phyloP scores from a whole-genome alignment of 345 rosid species.

The Hypericum perforatum region DNA sequence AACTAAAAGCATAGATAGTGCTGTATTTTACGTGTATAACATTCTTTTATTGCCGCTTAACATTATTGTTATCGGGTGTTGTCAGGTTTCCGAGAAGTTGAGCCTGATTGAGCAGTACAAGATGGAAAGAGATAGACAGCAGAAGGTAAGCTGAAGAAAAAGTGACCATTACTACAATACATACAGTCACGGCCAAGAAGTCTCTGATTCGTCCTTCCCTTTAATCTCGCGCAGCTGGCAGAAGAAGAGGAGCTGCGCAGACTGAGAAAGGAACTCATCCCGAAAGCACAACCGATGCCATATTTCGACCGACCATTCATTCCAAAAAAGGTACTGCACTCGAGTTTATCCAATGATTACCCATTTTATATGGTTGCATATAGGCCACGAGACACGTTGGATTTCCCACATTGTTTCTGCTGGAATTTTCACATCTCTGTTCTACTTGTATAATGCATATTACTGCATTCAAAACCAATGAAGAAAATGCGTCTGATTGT shows the following conservation, averaged over 20 bases:
- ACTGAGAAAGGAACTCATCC: slow-evolving; percentile 79
- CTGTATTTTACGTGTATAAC: too few species aligned
- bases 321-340: slow-evolving; percentile 56
- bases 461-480: too few species aligned
- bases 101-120: slow-evolving; percentile 70
- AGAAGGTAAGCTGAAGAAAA: slow-evolving; percentile 36
- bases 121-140: slow-evolving; percentile 82
- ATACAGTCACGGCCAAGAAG: too few species aligned
- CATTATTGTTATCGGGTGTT: neutral
- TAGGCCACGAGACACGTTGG: too few species aligned
- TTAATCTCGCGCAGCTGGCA: slow-evolving; percentile 39
- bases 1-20: too few species aligned
- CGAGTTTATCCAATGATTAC: neutral
- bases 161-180: too few species aligned
- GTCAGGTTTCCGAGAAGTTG: slow-evolving; percentile 73
- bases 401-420: too few species aligned
- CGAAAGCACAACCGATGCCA: slow-evolving; percentile 97
- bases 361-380: too few species aligned
- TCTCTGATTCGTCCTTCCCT: neutral
- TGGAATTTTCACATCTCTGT: neutral
- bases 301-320: slow-evolving; percentile 90
- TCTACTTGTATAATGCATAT: too few species aligned
- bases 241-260: slow-evolving; percentile 86
- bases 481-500: too few species aligned
- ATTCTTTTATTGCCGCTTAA: neutral